A percentile compares a stretch with the other conserved stretches of the same genome.
Conservation (phyloP, 2,329 filamentous ascomycete genomes). For the Fusarium denticulatum region DNA sequence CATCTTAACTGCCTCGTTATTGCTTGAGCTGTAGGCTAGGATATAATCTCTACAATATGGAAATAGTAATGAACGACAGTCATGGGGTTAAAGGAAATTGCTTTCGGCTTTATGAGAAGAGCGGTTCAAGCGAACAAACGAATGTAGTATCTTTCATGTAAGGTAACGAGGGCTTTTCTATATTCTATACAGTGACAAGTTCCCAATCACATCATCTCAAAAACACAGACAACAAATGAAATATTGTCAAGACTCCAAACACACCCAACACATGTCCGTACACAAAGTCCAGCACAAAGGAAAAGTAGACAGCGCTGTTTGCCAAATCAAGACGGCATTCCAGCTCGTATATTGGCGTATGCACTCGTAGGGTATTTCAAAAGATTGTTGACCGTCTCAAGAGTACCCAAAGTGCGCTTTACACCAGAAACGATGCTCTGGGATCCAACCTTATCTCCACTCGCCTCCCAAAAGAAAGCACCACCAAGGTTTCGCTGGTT, state of each 20-base stretch:
- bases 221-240: not conserved
- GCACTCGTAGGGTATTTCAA: constrained; percentile 65
- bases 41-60: not conserved
- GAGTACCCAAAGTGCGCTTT: constrained; percentile 55
- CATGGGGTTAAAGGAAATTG: not conserved
- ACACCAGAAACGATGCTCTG: constrained; percentile 68
- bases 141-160: not conserved
- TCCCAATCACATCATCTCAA: constrained; percentile 15
- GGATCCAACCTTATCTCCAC: constrained; percentile 65
- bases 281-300: constrained; percentile 15
- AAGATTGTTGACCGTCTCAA: constrained; percentile 63
- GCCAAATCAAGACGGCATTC: constrained; percentile 41
- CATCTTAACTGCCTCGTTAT: not conserved
- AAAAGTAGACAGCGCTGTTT: not conserved
- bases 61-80: not conserved
- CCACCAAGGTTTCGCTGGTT: constrained; percentile 71
- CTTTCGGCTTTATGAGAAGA: not conserved
- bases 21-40: not conserved
- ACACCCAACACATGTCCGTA: not conserved
- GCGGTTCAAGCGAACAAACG: not conserved
- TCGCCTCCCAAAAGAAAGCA: constrained; percentile 87
- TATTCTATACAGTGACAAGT: constrained; percentile 8
- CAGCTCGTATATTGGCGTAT: constrained; percentile 65
- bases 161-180: constrained; percentile 28
- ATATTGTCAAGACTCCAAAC: not conserved